A percentile compares a stretch with the other conserved stretches of the same genome.
Conservation (phyloP, 116 monocot genomes). For the Trichopus zeylanicus region DNA sequence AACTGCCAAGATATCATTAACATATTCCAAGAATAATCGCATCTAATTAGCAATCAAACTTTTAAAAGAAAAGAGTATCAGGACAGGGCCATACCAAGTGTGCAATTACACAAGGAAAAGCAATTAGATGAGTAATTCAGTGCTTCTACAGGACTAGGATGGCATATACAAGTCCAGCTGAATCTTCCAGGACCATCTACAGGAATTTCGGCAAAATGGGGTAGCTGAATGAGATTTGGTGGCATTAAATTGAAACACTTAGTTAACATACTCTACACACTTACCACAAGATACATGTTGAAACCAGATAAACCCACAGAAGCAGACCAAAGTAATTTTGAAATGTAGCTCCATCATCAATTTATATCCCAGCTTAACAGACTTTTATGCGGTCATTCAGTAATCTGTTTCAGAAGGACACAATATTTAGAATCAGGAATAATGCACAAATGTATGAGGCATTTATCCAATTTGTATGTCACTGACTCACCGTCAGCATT, state of each 20-base stretch:
- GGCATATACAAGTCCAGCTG: conserved; percentile 61
- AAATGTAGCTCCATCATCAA: conserved; percentile 31
- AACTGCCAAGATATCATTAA: background rate
- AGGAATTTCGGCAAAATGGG: conserved; percentile 18
- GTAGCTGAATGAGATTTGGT: background rate
- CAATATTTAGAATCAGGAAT: no score
- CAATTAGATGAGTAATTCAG: conserved; percentile 39
- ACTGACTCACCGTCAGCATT: no score
- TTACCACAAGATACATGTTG: conserved; percentile 35
- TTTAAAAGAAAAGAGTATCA: background rate
- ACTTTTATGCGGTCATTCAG: background rate
- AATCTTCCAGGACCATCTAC: conserved; percentile 6
- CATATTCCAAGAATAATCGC: no score
- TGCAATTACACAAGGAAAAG: conserved; percentile 68
- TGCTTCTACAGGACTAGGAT: conserved; percentile 20
- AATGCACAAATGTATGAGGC: no score
- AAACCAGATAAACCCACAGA: conserved; percentile 27
- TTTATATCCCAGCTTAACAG: no score
- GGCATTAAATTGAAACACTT: background rate
- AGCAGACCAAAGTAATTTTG: conserved; percentile 20
- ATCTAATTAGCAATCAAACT: background rate
- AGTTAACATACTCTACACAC: conserved; percentile 6
- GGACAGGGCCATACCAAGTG: conserved; percentile 38
- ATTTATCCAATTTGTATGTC: no score
- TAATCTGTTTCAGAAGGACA: background rate